Evolutionary conservation across 345 rosid genomes (phyloP).

Genomic region (Populus nigra): DNA sequence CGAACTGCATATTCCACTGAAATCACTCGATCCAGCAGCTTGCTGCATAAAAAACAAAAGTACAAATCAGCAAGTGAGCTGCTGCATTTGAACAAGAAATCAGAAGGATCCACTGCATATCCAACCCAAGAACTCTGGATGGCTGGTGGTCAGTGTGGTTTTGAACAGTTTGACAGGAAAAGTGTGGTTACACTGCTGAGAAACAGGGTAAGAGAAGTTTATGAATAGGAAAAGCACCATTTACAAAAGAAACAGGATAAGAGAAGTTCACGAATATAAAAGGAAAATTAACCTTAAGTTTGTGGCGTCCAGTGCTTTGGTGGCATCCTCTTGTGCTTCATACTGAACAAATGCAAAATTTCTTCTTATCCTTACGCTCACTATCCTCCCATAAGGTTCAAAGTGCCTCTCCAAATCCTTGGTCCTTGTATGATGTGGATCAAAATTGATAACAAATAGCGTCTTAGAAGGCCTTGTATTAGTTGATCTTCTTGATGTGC

Average conservation of each 20-base stretch:
- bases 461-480: slow-evolving; percentile 82
- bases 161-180: background rate
- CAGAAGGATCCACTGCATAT: background rate
- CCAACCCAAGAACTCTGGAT: background rate
- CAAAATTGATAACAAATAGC: slow-evolving; percentile 89
- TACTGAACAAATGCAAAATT: slow-evolving; percentile 95
- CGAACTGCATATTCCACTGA: slow-evolving; percentile 91
- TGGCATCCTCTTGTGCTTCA: slow-evolving; percentile 85
- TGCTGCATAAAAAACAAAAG: slow-evolving; percentile 43
- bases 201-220: background rate
- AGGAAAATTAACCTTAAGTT: slow-evolving; percentile 53
- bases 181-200: background rate
- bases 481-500: slow-evolving; percentile 63
- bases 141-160: background rate
- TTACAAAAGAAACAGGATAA: slow-evolving; percentile 5
- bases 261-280: background rate
- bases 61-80: background rate
- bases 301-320: slow-evolving; percentile 78
- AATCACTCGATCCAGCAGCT: slow-evolving; percentile 80
- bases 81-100: background rate
- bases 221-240: slow-evolving; percentile 5
- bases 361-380: slow-evolving; percentile 85
- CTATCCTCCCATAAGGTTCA: slow-evolving; percentile 86
- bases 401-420: slow-evolving; percentile 93
- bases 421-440: slow-evolving; percentile 74